Evolutionary conservation across 1,284 basidiomycete species (phyloP), one percentile per base, ranked within the genome.

Genomic region (Heterobasidion occidentale): DNA sequence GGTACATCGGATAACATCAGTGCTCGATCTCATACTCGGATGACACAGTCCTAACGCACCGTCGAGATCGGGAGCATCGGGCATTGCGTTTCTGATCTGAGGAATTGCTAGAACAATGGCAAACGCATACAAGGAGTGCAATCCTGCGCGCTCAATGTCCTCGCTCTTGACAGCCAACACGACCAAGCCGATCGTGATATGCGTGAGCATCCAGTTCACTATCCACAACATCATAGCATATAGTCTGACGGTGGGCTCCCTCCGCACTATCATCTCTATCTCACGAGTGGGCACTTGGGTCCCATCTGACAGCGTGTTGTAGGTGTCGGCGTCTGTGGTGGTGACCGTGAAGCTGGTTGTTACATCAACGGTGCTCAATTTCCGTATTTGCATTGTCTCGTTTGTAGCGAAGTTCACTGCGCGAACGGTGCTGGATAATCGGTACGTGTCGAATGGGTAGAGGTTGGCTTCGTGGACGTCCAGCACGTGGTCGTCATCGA

Each of bases 401-500:
- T 78, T 75, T 34, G 68, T 65, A 36, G 65, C 63, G 3, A 69
- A 65, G 33, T 58, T 57, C 3, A 70, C 61, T 1, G 71, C 76
- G 3, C 74, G 73, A 15, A 84, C 57, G 17, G 77, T 78, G 64
- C 71, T 79, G 8, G 78, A 72, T 17, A 84, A 71, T 33, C 69
- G 60, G 63, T 84, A 84, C 0, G 71, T 76, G 64, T 84, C 81
- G 64, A 83, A 83, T 1, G 81, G 81, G 62, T 83, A 84, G 4
- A 81, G 64, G 7, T 72, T 75, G 12, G 77, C 75, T 63, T 76
- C 66, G 59, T 81, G 79, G 8, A 81, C 79, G 60, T 84, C 79
- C n/a, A 83, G 72, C 42, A 77, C 74, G 61, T 83, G 77, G 59
- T 80, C 77, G 56, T 74, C 79, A 60, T 81, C 78, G 60, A 84